Conservation (phyloP, 2,329 filamentous ascomycete genomes). For the Fusarium globosum region DNA sequence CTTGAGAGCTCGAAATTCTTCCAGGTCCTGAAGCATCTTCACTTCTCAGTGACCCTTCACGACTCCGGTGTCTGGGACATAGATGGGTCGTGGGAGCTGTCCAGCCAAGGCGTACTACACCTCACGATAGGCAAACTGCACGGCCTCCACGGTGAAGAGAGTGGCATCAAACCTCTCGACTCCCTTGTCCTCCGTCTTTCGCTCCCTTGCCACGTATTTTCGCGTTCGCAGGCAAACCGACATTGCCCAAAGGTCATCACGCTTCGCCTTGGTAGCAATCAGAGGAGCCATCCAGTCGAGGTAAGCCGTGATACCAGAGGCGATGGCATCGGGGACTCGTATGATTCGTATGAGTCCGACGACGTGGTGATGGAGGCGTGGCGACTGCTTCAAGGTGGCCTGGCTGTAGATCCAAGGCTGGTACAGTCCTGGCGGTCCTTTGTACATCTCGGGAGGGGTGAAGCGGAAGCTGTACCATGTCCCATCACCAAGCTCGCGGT, state of each 20-base stretch:
- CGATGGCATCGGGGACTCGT: conserved; percentile 29
- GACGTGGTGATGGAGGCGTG: conserved; percentile 44
- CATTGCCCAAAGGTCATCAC: conserved; percentile 48
- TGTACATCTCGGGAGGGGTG: neutral
- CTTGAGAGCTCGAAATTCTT: neutral
- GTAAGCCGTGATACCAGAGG: conserved; percentile 43
- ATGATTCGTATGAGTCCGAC: conserved; percentile 49
- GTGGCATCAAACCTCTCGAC: conserved; percentile 42
- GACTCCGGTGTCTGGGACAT: conserved; percentile 36
- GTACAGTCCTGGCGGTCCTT: conserved; percentile 15
- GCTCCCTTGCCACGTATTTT: conserved; percentile 37
- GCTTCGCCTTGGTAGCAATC: conserved; percentile 37
- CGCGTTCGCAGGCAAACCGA: conserved; percentile 45
- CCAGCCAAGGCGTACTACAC: conserved; percentile 45
- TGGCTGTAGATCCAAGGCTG: conserved; percentile 36
- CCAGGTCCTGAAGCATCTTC: neutral
- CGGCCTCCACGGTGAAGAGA: conserved; percentile 44
- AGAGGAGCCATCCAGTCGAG: conserved; percentile 48
- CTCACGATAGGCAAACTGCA: conserved; percentile 48
- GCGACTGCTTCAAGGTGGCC: conserved; percentile 38
- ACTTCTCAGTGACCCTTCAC: neutral
- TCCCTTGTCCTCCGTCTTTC: conserved; percentile 12
- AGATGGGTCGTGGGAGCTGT: conserved; percentile 48
- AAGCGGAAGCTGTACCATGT: conserved; percentile 43
- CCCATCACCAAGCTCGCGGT: conserved; percentile 43